A percentile compares a stretch with the other conserved stretches of the same genome.
Conservation (phyloP, 2,329 filamentous ascomycete genomes). For the Bipolaris bicolor region DNA sequence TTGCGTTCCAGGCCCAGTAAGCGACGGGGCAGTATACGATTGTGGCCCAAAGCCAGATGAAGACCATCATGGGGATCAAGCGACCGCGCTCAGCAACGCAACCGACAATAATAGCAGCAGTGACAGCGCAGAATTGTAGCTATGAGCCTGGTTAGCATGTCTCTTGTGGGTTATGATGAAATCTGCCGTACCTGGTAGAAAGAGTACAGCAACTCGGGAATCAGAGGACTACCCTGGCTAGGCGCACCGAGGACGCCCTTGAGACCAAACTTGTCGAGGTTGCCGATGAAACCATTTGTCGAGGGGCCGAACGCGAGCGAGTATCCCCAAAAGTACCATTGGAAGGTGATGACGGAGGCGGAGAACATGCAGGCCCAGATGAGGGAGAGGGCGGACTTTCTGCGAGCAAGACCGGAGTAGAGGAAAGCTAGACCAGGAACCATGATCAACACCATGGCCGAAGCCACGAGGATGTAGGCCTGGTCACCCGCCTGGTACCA, state of each 20-base stretch:
- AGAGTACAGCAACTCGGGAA: slow-evolving; percentile 88
- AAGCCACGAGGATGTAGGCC: slow-evolving; percentile 87
- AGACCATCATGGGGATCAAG: slow-evolving; percentile 91
- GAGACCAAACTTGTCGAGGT: slow-evolving; percentile 87
- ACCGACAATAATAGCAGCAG: slow-evolving; percentile 87
- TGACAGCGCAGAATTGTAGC: slow-evolving; percentile 98
- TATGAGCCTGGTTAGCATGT: slow-evolving; percentile 48
- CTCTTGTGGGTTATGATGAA: not conserved
- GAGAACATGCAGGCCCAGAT: slow-evolving; percentile 98
- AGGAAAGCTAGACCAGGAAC: slow-evolving; percentile 95
- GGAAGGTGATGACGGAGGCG: slow-evolving; percentile 88
- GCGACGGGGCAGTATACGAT: slow-evolving; percentile 96
- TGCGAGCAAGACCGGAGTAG: slow-evolving; percentile 94
- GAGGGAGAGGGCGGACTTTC: slow-evolving; percentile 95
- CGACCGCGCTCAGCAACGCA: slow-evolving; percentile 93
- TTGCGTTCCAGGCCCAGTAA: slow-evolving; percentile 95
- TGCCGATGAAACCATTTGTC: slow-evolving; percentile 89
- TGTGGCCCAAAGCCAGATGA: slow-evolving; percentile 95
- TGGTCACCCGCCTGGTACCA: slow-evolving; percentile 92
- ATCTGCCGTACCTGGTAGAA: slow-evolving; percentile 79
- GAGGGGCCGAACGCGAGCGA: slow-evolving; percentile 88
- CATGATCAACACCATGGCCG: slow-evolving; percentile 96
- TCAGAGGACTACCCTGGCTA: slow-evolving; percentile 85
- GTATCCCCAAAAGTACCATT: slow-evolving; percentile 99
- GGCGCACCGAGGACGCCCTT: slow-evolving; percentile 81